These are phyloP conservation scores for Aphanocladium album DNA, from an alignment of 2,329 filamentous ascomycete genomes.

Conservation along the genomic window DNA sequence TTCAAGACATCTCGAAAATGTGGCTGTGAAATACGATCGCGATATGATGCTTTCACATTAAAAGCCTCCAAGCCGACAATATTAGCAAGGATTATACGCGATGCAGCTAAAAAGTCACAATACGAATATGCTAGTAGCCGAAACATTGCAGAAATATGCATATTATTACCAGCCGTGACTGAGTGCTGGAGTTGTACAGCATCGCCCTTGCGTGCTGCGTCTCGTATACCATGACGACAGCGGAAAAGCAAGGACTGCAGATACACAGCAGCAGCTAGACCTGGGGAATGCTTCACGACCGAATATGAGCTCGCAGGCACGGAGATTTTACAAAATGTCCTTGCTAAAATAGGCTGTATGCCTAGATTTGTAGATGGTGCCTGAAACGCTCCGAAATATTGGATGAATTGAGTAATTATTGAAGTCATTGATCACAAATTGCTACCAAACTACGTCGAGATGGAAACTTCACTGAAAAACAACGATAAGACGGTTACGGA, in stretches of 20 bases:
- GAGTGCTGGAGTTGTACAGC: neutral
- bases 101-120: neutral
- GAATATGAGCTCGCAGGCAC: neutral
- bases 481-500: neutral
- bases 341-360: neutral
- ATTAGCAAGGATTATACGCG: neutral
- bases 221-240: constrained; percentile 1
- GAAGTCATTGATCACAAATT: neutral
- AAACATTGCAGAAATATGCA: neutral
- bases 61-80: neutral
- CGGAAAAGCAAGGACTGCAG: neutral
- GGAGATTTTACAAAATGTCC: neutral
- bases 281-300: neutral
- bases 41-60: neutral
- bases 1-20: neutral
- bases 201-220: neutral
- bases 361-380: neutral
- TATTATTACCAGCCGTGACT: neutral
- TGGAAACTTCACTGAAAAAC: neutral
- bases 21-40: neutral
- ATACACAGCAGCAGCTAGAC: neutral
- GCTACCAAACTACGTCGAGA: neutral
- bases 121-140: constrained; percentile 1
- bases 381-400: neutral
- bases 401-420: neutral